A percentile compares a stretch with the other conserved stretches of the same genome.
Conservation (phyloP, 2,329 filamentous ascomycete species). For the Didymellaceae sp. region DNA sequence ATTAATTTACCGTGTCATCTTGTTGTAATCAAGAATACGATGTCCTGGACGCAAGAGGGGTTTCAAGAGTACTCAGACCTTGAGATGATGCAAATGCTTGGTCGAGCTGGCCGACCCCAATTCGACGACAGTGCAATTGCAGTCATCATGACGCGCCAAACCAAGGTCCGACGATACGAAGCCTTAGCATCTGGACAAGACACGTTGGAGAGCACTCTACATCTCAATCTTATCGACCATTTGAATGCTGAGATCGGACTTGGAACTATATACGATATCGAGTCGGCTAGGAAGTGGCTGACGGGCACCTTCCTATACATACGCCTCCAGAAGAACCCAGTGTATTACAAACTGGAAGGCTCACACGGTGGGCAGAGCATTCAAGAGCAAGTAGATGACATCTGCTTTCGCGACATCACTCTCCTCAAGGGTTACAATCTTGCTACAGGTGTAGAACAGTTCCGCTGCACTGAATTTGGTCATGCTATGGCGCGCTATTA, state of each 20-base stretch:
- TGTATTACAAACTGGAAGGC: conserved; percentile 70
- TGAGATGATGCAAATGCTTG: conserved; percentile 91
- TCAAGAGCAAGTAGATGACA: conserved; percentile 70
- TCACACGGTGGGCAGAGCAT: conserved; percentile 57
- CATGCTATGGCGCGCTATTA: conserved; percentile 85
- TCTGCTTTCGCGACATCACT: conserved; percentile 72
- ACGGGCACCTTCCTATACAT: conserved; percentile 79
- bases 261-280: conserved; percentile 70
- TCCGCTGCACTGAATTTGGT: conserved; percentile 74
- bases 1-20: conserved; percentile 85
- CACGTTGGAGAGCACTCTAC: conserved; percentile 76
- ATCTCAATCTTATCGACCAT: conserved; percentile 81
- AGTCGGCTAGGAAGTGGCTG: conserved; percentile 76
- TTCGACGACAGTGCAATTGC: conserved; percentile 79
- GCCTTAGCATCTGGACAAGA: conserved; percentile 76
- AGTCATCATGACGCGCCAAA: conserved; percentile 77
- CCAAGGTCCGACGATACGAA: conserved; percentile 71
- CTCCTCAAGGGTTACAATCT: conserved; percentile 68
- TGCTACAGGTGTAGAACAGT: conserved; percentile 56
- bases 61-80: conserved; percentile 78
- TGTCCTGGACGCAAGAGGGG: conserved; percentile 61
- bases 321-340: conserved; percentile 72
- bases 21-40: conserved; percentile 82
- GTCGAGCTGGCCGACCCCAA: conserved; percentile 81
- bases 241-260: conserved; percentile 84